Conservation (phyloP, 2,329 filamentous ascomycete species). For the Epichloe elymi region DNA sequence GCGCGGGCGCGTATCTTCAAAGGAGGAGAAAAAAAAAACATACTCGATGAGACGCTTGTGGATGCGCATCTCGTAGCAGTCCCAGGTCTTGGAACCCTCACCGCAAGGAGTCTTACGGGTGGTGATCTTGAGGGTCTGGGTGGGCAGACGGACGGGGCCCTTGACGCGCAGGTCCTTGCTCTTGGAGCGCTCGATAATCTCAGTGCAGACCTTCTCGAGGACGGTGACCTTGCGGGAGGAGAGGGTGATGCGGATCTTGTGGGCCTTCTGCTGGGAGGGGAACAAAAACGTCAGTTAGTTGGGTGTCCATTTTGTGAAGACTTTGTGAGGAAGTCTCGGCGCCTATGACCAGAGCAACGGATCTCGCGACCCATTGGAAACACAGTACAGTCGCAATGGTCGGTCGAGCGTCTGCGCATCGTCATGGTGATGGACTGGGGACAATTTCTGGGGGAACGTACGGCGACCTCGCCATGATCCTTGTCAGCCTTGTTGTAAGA, state of each 20-base stretch:
- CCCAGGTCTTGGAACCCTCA: constrained; percentile 99
- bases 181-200: constrained; percentile 97
- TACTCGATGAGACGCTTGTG: constrained; percentile 96
- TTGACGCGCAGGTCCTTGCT: constrained; percentile 97
- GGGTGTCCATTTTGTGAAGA: not conserved
- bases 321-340: no score
- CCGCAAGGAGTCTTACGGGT: constrained; percentile 98
- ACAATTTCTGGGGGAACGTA: constrained; percentile 28
- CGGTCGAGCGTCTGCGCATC: not conserved
- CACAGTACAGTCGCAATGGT: not conserved
- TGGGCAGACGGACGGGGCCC: constrained; percentile 93
- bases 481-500: constrained; percentile 95
- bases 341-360: no score
- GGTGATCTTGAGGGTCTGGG: constrained; percentile 92
- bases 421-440: not conserved
- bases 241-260: constrained; percentile 97
- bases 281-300: constrained; percentile 8
- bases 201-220: constrained; percentile 95
- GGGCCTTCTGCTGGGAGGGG: constrained; percentile 53
- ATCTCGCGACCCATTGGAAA: not conserved
- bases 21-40: constrained; percentile 20
- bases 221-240: constrained; percentile 88
- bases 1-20: no score
- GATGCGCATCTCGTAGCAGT: constrained; percentile 97
- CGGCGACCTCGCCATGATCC: constrained; percentile 78